phyloP scores from a whole-genome alignment of 2,329 filamentous ascomycete genomes.

The Trichoderma koningiopsis region DNA sequence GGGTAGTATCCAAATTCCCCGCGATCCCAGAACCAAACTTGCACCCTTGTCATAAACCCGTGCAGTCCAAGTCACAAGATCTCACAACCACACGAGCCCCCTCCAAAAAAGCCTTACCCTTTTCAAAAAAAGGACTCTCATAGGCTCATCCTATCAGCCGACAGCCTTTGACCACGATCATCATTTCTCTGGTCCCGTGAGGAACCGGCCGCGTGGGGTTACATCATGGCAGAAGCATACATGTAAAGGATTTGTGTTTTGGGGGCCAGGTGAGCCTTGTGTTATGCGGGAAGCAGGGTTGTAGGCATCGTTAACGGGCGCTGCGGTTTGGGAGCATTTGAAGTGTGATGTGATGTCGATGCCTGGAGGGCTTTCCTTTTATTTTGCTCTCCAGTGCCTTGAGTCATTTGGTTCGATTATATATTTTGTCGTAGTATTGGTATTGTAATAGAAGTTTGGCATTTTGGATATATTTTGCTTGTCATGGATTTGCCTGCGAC shows the following conservation, averaged over 20 bases:
- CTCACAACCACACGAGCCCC: background rate
- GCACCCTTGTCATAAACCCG: background rate
- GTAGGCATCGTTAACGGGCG: background rate
- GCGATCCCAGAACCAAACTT: background rate
- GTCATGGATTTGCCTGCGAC: background rate
- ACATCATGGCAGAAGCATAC: background rate
- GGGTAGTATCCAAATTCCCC: background rate
- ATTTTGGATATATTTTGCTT: background rate
- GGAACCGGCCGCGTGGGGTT: background rate
- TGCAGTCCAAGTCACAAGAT: slow-evolving; percentile 18
- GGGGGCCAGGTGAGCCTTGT: slow-evolving; percentile 10
- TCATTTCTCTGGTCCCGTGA: background rate
- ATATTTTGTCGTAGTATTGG: background rate
- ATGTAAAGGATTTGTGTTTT: background rate
- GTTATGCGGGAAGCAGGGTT: background rate
- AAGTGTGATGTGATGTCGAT: background rate
- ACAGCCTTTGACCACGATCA: background rate
- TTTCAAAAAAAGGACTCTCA: background rate
- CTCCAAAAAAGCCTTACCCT: background rate
- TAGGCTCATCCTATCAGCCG: background rate
- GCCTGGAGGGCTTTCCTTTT: background rate
- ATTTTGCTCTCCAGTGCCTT: background rate
- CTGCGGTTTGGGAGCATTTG: background rate
- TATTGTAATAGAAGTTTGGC: background rate
- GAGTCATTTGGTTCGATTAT: background rate